phyloP scores from a whole-genome alignment of 139 green algal genomes.

The Mesotaenium endlicherianum region DNA sequence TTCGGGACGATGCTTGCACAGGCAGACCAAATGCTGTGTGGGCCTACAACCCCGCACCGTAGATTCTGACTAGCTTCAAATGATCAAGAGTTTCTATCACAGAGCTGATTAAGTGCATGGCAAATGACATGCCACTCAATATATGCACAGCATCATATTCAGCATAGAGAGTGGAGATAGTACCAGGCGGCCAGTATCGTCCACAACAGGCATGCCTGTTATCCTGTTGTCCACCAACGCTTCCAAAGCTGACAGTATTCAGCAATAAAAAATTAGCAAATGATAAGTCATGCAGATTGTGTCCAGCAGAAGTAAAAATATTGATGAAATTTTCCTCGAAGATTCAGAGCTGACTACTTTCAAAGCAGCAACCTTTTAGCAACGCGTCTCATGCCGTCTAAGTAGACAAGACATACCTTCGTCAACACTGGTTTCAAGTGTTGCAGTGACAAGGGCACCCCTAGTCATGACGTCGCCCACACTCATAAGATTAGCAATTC shows the following conservation, averaged over 20 bases:
- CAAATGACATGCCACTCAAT: no score
- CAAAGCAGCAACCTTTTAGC: background rate
- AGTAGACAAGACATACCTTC: conserved; percentile 7
- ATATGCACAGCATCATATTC: no score
- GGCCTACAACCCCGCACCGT: no score
- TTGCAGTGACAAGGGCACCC: background rate
- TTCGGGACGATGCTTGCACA: no score
- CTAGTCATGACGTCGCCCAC: conserved; percentile 33
- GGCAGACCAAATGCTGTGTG: no score
- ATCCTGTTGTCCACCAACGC: conserved; percentile 45
- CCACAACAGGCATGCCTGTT: conserved; percentile 50
- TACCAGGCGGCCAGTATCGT: conserved; percentile 29
- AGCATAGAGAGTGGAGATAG: no score
- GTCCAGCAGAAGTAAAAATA: background rate
- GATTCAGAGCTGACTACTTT: background rate
- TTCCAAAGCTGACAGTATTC: conserved; percentile 40
- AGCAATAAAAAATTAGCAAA: background rate
- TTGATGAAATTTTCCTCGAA: background rate
- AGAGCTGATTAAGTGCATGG: no score
- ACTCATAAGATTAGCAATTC: no score
- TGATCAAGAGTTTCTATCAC: no score
- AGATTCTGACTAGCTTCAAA: no score
- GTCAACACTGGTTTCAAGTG: conserved; percentile 7
- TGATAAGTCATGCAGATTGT: background rate
- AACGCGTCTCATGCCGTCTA: background rate